These are phyloP conservation scores for Artemisia annua DNA, from an alignment of 129 eudicot species.

Conservation along the genomic window DNA sequence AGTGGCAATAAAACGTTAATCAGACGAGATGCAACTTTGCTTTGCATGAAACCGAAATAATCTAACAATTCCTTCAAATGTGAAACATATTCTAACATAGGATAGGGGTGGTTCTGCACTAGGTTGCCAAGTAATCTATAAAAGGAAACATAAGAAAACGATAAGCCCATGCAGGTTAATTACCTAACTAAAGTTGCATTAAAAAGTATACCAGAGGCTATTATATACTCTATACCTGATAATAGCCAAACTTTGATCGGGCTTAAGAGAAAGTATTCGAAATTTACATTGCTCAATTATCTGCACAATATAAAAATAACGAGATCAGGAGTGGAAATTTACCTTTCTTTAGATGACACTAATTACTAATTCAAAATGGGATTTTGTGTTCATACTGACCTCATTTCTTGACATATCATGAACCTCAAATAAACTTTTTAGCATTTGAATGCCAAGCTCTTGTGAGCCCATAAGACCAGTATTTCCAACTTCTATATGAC, in stretches of 20 bases:
- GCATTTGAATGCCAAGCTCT: conserved; percentile 65
- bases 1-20: conserved; percentile 62
- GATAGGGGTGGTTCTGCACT: conserved; percentile 53
- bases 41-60: conserved; percentile 65
- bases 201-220: no score
- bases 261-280: conserved; percentile 65
- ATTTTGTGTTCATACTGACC: no score
- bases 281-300: conserved; percentile 79
- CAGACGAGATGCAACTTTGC: conserved; percentile 51
- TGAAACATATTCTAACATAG: conserved; percentile 63
- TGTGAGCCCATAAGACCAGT: conserved; percentile 65
- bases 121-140: conserved; percentile 55
- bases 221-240: no score
- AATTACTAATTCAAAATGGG: neutral
- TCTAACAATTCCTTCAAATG: conserved; percentile 79
- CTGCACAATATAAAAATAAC: conserved; percentile 34
- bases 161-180: conserved; percentile 8
- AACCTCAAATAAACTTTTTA: conserved; percentile 71
- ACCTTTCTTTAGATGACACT: no score
- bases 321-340: no score
- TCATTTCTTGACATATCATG: conserved; percentile 84
- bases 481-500: conserved; percentile 44
- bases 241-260: conserved; percentile 52
- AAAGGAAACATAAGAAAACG: conserved; percentile 10
- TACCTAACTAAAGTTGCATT: neutral